Conservation (phyloP, 768 basidiomycete genomes). For the Tricholoma flavovirens region DNA sequence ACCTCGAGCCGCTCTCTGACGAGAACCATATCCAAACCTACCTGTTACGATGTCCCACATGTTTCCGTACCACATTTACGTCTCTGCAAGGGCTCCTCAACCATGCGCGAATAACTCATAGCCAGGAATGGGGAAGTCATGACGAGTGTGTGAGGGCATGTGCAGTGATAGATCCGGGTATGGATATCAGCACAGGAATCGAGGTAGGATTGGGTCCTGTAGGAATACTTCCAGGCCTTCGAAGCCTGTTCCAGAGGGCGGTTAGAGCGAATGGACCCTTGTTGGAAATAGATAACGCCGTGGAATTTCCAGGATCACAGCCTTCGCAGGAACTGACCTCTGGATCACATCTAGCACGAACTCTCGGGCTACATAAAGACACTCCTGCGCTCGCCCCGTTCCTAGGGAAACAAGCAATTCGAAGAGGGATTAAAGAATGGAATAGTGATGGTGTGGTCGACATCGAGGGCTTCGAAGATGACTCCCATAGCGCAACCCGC, state of each 20-base stretch:
- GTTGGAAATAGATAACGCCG: background rate
- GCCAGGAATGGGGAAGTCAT: constrained; percentile 47
- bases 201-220: constrained; percentile 38
- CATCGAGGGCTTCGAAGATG: constrained; percentile 21
- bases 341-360: constrained; percentile 29
- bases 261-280: constrained; percentile 23
- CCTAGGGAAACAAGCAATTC: constrained; percentile 36
- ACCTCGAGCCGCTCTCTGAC: constrained; percentile 16
- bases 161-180: constrained; percentile 33
- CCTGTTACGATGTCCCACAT: constrained; percentile 42
- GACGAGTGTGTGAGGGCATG: constrained; percentile 51
- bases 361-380: constrained; percentile 44
- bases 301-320: background rate
- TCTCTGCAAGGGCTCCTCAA: constrained; percentile 51
- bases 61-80: constrained; percentile 39
- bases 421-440: constrained; percentile 38
- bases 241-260: constrained; percentile 44
- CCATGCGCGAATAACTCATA: constrained; percentile 46
- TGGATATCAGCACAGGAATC: constrained; percentile 35
- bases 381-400: constrained; percentile 45
- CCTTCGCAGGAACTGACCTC: background rate
- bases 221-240: constrained; percentile 41
- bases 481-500: background rate
- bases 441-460: constrained; percentile 31
- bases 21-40: constrained; percentile 23